phyloP scores from a whole-genome alignment of 495 filamentous ascomycete genomes.

The Chaetomium fimeti region DNA sequence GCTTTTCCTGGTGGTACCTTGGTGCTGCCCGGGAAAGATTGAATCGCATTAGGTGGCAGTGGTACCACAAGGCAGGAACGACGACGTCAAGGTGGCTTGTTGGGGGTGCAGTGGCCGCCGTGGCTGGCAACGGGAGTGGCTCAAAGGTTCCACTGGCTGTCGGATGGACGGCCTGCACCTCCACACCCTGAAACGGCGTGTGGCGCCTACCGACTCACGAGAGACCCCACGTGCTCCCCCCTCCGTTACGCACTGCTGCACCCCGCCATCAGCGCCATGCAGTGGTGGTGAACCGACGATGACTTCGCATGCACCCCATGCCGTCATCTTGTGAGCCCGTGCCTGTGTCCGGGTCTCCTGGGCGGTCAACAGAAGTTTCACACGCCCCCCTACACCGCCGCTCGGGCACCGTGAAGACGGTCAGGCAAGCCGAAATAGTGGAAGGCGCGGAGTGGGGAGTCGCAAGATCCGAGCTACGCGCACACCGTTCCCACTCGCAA shows the following conservation, averaged over 20 bases:
- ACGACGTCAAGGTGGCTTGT: no score
- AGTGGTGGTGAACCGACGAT: neutral
- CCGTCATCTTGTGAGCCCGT: neutral
- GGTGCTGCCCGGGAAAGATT: no score
- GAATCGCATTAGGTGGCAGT: neutral
- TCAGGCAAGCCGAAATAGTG: neutral
- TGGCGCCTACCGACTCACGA: neutral
- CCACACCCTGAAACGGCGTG: slow-evolving; percentile 1
- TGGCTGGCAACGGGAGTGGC: slow-evolving; percentile 1
- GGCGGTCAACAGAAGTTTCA: neutral
- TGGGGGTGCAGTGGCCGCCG: neutral
- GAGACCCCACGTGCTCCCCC: slow-evolving; percentile 4
- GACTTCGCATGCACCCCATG: neutral
- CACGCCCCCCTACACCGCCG: slow-evolving; percentile 13
- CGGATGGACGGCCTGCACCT: slow-evolving; percentile 13
- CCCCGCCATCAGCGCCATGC: neutral
- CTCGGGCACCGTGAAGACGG: neutral
- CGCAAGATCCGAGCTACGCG: slow-evolving; percentile 10
- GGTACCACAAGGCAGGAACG: neutral
- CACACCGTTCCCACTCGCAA: neutral
- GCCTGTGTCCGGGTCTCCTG: no score
- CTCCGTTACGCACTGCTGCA: neutral
- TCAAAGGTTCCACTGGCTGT: neutral
- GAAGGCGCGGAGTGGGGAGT: neutral
- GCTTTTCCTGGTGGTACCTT: neutral